Percentiles rank a stretch among this genome's conserved stretches.
phyloP scores from a whole-genome alignment of 306 rosid species.

The Canavalia gladiata region DNA sequence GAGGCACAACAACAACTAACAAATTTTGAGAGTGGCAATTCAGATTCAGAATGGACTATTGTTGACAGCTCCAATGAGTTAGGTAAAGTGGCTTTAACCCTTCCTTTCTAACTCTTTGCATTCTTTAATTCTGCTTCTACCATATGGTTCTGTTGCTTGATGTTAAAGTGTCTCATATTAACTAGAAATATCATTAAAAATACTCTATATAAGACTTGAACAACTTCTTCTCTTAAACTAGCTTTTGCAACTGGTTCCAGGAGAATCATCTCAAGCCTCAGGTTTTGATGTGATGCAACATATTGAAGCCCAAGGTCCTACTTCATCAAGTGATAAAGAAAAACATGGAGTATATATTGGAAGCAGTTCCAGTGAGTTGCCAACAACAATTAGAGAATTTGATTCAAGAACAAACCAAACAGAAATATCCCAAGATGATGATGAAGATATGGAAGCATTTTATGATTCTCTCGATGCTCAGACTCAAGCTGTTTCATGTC shows the following conservation, averaged over 20 bases:
- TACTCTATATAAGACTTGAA: too few relatives aligned
- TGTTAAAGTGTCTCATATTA: too few relatives aligned
- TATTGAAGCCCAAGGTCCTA: neutral
- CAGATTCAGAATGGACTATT: neutral
- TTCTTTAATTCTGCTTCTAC: neutral
- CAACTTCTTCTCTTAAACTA: too few relatives aligned
- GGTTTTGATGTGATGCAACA: neutral
- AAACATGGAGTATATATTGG: neutral
- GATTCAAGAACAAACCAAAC: neutral
- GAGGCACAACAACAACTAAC: too few relatives aligned
- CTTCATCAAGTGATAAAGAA: neutral
- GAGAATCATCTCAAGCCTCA: neutral
- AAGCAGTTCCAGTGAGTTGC: neutral
- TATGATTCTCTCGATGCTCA: slow-evolving; percentile 32
- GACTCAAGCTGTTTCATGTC: neutral
- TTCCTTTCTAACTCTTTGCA: neutral
- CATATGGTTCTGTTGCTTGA: neutral
- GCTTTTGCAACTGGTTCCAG: too few relatives aligned
- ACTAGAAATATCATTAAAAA: too few relatives aligned
- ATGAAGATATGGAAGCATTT: slow-evolving; percentile 25
- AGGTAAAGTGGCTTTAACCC: neutral
- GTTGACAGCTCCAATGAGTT: neutral
- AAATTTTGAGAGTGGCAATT: neutral
- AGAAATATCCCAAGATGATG: neutral
- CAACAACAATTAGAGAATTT: neutral